Evolutionary conservation across 805 yeast species (phyloP).

Genomic region (Teunomyces gatunensis): DNA sequence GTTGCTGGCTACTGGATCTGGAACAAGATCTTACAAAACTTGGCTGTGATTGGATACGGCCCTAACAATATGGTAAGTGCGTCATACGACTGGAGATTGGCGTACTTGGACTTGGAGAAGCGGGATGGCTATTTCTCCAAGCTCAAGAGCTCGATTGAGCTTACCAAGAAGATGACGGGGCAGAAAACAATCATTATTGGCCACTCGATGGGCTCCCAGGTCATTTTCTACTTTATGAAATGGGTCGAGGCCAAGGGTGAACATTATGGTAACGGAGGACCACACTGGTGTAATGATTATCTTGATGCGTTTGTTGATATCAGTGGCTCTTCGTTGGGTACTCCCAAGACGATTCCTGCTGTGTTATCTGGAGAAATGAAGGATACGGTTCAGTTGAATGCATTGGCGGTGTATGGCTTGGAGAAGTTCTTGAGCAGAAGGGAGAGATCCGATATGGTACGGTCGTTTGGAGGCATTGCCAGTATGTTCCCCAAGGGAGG

Average conservation of each 20-base stretch:
- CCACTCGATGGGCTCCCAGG: slow-evolving; percentile 97
- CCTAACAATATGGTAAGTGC: slow-evolving; percentile 90
- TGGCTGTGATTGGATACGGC: slow-evolving; percentile 92
- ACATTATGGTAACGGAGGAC: slow-evolving; percentile 87
- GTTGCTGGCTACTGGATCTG: slow-evolving; percentile 99
- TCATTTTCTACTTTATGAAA: slow-evolving; percentile 82
- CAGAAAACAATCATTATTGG: slow-evolving; percentile 79
- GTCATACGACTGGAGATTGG: slow-evolving; percentile 93
- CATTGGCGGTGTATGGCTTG: slow-evolving; percentile 88
- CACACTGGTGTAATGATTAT: slow-evolving; percentile 80
- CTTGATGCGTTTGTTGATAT: slow-evolving; percentile 81
- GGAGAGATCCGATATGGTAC: slow-evolving; percentile 82
- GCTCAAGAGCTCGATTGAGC: slow-evolving; percentile 71
- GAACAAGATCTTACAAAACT: slow-evolving; percentile 91
- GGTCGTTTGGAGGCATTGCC: slow-evolving; percentile 91
- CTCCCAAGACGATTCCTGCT: slow-evolving; percentile 92
- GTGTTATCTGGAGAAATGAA: slow-evolving; percentile 96
- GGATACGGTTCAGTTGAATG: slow-evolving; percentile 92
- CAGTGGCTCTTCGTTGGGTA: slow-evolving; percentile 87
- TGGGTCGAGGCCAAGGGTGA: slow-evolving; percentile 94
- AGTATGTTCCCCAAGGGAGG: slow-evolving; percentile 98
- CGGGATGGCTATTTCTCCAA: slow-evolving; percentile 84
- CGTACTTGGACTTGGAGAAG: slow-evolving; percentile 81
- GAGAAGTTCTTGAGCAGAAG: slow-evolving; percentile 89
- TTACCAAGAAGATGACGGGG: slow-evolving; percentile 45